A percentile compares a stretch with the other conserved stretches of the same genome.
Evolutionary conservation across 805 yeast genomes (phyloP).

Genomic region (Ogataea pini): DNA sequence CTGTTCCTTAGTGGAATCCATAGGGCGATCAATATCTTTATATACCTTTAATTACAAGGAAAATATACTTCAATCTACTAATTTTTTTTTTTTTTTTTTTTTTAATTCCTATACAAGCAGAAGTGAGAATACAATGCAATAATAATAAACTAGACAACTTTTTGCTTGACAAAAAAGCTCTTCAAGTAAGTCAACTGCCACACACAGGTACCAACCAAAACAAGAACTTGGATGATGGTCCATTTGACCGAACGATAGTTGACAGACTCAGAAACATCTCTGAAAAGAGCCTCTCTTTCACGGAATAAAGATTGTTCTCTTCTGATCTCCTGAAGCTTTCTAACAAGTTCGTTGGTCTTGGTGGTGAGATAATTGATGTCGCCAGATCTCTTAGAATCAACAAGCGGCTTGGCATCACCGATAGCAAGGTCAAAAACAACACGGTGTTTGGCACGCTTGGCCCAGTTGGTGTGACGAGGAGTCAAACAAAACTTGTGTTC

Average conservation of each 20-base stretch:
- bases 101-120: neutral
- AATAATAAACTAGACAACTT: constrained; percentile 48
- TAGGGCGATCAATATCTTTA: no score
- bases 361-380: constrained; percentile 57
- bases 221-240: constrained; percentile 67
- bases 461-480: constrained; percentile 48
- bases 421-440: constrained; percentile 68
- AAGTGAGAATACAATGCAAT: neutral
- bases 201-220: constrained; percentile 64
- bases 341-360: constrained; percentile 55
- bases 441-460: constrained; percentile 55
- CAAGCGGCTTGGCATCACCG: constrained; percentile 61
- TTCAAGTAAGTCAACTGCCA: constrained; percentile 77
- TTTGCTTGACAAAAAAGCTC: constrained; percentile 77
- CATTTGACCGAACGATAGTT: constrained; percentile 71
- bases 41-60: no score
- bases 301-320: constrained; percentile 68
- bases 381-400: constrained; percentile 66
- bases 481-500: constrained; percentile 78
- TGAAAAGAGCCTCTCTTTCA: constrained; percentile 71
- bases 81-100: constrained; percentile 1
- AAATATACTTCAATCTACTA: no score
- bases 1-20: constrained; percentile 26
- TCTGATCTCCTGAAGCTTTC: constrained; percentile 59
- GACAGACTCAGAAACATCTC: constrained; percentile 71